Base-by-base conservation (phyloP, 2,329 filamentous ascomycete species). In the Decorospora gaudefroyi region DNA sequence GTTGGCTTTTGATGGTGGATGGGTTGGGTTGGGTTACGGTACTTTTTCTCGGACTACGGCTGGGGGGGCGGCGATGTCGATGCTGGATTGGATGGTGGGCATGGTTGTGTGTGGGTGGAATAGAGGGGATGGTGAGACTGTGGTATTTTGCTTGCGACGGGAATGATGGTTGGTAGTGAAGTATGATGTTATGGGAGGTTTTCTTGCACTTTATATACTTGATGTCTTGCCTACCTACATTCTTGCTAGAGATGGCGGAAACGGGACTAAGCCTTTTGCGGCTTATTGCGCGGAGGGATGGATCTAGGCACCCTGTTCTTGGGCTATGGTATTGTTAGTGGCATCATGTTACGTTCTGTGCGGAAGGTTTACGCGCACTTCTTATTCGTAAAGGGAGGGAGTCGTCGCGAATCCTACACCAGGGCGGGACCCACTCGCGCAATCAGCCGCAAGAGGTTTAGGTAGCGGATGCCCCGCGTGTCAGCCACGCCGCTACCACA, bases 361-460 rank as follows among this genome's bases (percentile, higher is more conserved):
- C 16, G 11, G 19, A 12, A 23, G 10, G 15, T 18, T 34, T 15
- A 16, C 12, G 31, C 26, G 10, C 16, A n/a, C n/a, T n/a, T n/a
- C 17, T 22, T 11, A 13, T 18, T 11, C 26, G 21, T 19, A 17
- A 23, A 6, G 21, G 21, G 21, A 10, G 10, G 10, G 10, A 23
- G 21, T 23, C 5, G 2, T 22, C 12, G 17, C 12, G 11, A 11
- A 22, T n/a, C 18, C 17, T 12, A 34, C 17, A 32, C 16, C 8
- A 9, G 12, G 3, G 19, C 37, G 18, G 12, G 42, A 28, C 33
- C 42, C n/a, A 22, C 38, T 61, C 60, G 62, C 51, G 42, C 45
- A 61, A 51, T 53, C 48, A 62, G 49, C 60, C 53, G 49, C 51
- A 62, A 59, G 28, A 27, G 55, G 60, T 33, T 46, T 60, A 61